phyloP scores from a whole-genome alignment of 352 stramenopile genomes.

The Phytophthora sp. region DNA sequence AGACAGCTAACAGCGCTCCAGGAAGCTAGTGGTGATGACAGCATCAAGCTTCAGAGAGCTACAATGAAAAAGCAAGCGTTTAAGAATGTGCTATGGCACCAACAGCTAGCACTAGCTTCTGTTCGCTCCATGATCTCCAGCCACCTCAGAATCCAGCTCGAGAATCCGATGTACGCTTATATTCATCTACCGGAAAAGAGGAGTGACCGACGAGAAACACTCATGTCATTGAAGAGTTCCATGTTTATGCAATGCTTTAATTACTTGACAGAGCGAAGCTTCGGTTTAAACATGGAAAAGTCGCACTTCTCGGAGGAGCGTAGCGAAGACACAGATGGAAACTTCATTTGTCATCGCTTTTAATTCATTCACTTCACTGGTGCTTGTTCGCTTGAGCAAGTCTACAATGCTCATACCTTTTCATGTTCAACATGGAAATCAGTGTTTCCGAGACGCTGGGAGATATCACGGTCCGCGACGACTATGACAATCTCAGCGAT shows the following conservation, averaged over 20 bases:
- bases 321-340: conserved; percentile 17
- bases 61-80: neutral
- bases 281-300: conserved; percentile 33
- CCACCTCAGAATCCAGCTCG: neutral
- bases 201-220: conserved; percentile 20
- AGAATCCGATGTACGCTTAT: conserved; percentile 12
- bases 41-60: neutral
- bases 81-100: neutral
- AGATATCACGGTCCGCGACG: conserved; percentile 44
- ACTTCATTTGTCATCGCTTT: conserved; percentile 27
- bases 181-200: conserved; percentile 26
- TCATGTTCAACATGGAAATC: conserved; percentile 54
- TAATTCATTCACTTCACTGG: conserved; percentile 45
- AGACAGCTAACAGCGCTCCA: conserved; percentile 13
- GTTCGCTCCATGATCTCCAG: neutral
- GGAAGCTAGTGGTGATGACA: neutral
- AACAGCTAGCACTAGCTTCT: conserved; percentile 9
- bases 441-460: conserved; percentile 46
- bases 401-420: conserved; percentile 46
- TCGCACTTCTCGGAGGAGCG: conserved; percentile 17
- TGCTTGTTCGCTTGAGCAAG: conserved; percentile 37
- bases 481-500: conserved; percentile 33
- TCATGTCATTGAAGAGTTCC: conserved; percentile 32
- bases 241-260: conserved; percentile 28
- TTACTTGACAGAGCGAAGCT: conserved; percentile 38